Conservation (phyloP, 2,329 filamentous ascomycete species). For the Xylaria sp. region DNA sequence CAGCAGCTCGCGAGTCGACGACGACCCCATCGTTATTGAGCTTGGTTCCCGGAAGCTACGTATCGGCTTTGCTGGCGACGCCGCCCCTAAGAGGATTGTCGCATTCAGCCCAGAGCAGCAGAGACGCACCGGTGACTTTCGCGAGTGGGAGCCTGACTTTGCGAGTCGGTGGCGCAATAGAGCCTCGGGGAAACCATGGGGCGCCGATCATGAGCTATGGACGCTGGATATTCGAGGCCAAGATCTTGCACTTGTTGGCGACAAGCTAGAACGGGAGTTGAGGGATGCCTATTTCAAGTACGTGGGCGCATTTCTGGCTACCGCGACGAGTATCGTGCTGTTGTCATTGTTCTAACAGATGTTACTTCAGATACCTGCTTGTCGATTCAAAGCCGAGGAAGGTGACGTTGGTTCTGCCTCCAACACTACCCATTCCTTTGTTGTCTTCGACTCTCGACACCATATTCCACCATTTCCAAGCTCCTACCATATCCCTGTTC, state of each 20-base stretch:
- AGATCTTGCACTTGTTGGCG: conserved; percentile 83
- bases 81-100: conserved; percentile 75
- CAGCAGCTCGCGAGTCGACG: conserved; percentile 75
- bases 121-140: conserved; percentile 83
- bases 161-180: conserved; percentile 60
- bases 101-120: conserved; percentile 80
- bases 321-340: neutral
- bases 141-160: conserved; percentile 72
- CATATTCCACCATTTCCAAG: conserved; percentile 83
- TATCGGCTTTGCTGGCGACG: conserved; percentile 88
- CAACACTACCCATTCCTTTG: conserved; percentile 79
- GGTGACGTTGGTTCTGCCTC: conserved; percentile 79
- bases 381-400: conserved; percentile 81
- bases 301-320: conserved; percentile 49
- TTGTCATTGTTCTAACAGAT: conserved; percentile 7
- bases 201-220: conserved; percentile 79
- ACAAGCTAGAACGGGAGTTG: conserved; percentile 86
- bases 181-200: conserved; percentile 66
- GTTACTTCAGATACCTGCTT: conserved; percentile 64
- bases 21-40: conserved; percentile 86
- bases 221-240: conserved; percentile 75
- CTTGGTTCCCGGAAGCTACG: conserved; percentile 82
- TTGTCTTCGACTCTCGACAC: conserved; percentile 80
- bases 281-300: conserved; percentile 85
- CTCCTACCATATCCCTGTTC: conserved; percentile 82